phyloP scores from a whole-genome alignment of 176 grass and related monocot genomes.

The Carex scoparia region DNA sequence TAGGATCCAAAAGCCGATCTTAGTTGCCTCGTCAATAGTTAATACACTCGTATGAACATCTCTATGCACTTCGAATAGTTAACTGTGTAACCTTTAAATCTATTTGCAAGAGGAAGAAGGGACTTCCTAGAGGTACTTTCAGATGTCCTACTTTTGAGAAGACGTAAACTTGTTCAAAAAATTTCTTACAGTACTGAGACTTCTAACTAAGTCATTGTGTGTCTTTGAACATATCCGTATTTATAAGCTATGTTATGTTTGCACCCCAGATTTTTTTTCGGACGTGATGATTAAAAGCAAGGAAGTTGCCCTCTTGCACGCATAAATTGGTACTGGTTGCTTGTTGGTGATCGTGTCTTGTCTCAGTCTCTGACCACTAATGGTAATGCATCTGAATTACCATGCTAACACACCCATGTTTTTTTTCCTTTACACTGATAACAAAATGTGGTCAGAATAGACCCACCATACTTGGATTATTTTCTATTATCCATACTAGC shows the following conservation, averaged over 20 bases:
- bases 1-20: not conserved
- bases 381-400: not conserved
- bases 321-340: no score
- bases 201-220: no score
- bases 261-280: not conserved
- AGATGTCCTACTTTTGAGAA: no score
- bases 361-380: not conserved
- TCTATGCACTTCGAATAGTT: not conserved
- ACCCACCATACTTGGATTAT: no score
- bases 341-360: not conserved
- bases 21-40: not conserved
- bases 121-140: no score
- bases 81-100: not conserved
- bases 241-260: not conserved
- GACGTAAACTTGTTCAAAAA: no score
- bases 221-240: not conserved
- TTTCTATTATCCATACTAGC: no score
- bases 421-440: not conserved
- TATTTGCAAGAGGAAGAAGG: no score
- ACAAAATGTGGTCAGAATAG: not conserved
- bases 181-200: no score
- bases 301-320: not conserved
- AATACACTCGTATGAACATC: not conserved
- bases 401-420: not conserved
- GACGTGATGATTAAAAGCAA: not conserved